phyloP scores from a whole-genome alignment of 208 protist species.

The Eutreptiella sp. region DNA sequence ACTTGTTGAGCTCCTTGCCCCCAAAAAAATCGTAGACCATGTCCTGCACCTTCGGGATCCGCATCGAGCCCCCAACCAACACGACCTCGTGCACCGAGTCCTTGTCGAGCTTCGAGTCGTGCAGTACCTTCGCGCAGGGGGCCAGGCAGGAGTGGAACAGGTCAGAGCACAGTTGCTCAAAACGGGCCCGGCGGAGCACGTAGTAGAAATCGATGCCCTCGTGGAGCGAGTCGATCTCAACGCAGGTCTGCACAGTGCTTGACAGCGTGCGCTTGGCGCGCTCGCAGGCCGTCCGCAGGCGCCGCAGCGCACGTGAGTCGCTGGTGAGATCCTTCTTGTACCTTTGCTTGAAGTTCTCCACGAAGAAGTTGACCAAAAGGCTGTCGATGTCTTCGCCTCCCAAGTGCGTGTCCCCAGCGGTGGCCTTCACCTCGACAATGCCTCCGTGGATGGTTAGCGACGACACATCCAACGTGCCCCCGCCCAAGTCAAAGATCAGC shows the following conservation, averaged over 20 bases:
- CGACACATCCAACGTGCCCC: slow-evolving; percentile 84
- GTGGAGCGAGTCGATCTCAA: slow-evolving; percentile 82
- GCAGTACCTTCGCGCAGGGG: slow-evolving; percentile 36
- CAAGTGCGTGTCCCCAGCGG: slow-evolving; percentile 85
- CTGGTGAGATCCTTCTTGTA: slow-evolving; percentile 8
- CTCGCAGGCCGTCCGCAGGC: slow-evolving; percentile 22
- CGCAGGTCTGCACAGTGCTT: slow-evolving; percentile 40
- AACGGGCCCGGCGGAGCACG: slow-evolving; percentile 73
- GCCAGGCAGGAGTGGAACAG: slow-evolving; percentile 34
- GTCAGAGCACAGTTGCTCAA: slow-evolving; percentile 65
- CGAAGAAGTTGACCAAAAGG: slow-evolving; percentile 73
- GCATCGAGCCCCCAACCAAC: slow-evolving; percentile 55
- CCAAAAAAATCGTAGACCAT: slow-evolving; percentile 58
- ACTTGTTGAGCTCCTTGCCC: slow-evolving; percentile 33
- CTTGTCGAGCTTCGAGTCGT: slow-evolving; percentile 52
- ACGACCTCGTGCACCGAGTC: slow-evolving; percentile 50
- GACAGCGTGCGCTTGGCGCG: slow-evolving; percentile 82
- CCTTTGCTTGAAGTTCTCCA: slow-evolving; percentile 60
- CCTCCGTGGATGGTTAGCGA: slow-evolving; percentile 84
- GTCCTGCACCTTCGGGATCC: slow-evolving; percentile 85
- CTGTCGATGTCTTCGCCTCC: slow-evolving; percentile 89
- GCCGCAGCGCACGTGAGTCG: neutral
- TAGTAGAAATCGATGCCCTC: slow-evolving; percentile 83
- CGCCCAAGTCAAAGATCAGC: slow-evolving; percentile 78
- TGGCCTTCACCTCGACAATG: slow-evolving; percentile 87